Conservation (phyloP, 257 asterid species). For the Fraxinus quadrangulata region DNA sequence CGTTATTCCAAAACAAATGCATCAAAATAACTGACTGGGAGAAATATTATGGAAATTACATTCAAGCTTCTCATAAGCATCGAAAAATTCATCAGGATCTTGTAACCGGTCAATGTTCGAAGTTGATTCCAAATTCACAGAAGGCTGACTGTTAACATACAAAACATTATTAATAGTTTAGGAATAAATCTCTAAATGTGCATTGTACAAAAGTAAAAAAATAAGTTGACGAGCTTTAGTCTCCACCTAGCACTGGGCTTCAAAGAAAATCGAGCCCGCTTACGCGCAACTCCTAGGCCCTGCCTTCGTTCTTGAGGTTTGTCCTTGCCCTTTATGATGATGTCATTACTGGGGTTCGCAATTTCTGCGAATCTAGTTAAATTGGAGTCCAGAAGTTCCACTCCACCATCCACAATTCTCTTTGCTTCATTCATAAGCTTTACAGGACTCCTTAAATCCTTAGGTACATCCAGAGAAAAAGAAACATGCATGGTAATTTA, state of each 20-base stretch:
- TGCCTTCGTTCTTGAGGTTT: constrained; percentile 69
- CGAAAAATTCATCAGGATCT: constrained; percentile 76
- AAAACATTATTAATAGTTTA: constrained; percentile 9
- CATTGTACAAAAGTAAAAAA: not conserved
- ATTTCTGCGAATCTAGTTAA: constrained; percentile 38
- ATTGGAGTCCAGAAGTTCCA: constrained; percentile 50
- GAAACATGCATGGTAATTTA: constrained; percentile 2
- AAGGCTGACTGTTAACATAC: constrained; percentile 60
- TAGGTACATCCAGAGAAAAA: constrained; percentile 17
- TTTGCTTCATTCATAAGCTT: constrained; percentile 69
- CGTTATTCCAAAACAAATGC: constrained; percentile 11
- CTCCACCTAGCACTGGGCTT: constrained; percentile 56
- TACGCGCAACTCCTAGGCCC: constrained; percentile 70
- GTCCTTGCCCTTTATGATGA: constrained; percentile 50
- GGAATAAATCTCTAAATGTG: constrained; percentile 5
- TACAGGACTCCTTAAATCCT: constrained; percentile 57
- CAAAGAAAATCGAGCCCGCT: constrained; percentile 63
- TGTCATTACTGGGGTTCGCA: constrained; percentile 37
- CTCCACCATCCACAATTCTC: constrained; percentile 56
- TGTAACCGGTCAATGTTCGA: constrained; percentile 43
- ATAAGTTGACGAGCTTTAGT: constrained; percentile 2
- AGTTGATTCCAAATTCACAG: constrained; percentile 44
- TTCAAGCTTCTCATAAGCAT: constrained; percentile 64
- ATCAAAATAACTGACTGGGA: not conserved
- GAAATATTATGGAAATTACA: constrained; percentile 41